phyloP scores from a whole-genome alignment of 1,284 basidiomycete species.

The Boletellus deceptivus region DNA sequence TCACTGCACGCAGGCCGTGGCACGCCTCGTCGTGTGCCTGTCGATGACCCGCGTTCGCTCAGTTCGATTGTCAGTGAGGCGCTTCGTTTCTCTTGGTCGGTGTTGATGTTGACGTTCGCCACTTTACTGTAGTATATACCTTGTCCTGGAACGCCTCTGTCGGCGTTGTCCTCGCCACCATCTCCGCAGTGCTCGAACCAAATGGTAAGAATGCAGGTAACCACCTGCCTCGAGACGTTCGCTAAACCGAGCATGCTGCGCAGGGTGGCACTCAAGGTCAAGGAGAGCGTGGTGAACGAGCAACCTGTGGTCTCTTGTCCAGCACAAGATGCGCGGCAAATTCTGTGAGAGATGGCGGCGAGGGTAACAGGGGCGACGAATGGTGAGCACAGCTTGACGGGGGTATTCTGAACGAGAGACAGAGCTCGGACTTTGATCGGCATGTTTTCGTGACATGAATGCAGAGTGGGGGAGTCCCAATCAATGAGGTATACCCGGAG shows the following conservation, averaged over 20 bases:
- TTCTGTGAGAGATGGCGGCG: constrained; percentile 49
- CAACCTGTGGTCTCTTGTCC: too few species aligned
- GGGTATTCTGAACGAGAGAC: too few species aligned
- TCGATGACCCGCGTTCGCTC: constrained; percentile 63
- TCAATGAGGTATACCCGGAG: too few species aligned
- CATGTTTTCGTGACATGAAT: too few species aligned
- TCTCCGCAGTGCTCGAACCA: too few species aligned
- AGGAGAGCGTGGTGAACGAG: constrained; percentile 53
- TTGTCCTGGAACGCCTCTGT: constrained; percentile 63
- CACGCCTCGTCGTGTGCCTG: constrained; percentile 69
- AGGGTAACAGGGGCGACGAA: background rate
- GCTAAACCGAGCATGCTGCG: too few species aligned
- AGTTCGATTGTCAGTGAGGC: constrained; percentile 67
- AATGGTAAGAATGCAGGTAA: too few species aligned
- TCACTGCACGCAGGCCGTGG: constrained; percentile 52
- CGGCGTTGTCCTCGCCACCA: constrained; percentile 61
- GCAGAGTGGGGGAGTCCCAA: too few species aligned
- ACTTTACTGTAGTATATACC: constrained; percentile 42
- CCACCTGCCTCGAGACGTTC: too few species aligned
- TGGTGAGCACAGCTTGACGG: too few species aligned
- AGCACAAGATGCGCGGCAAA: constrained; percentile 54
- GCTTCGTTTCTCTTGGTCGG: constrained; percentile 1
- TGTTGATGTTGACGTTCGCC: too few species aligned
- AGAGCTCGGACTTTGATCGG: too few species aligned
- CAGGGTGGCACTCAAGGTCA: constrained; percentile 46